Evolutionary conservation across 495 filamentous ascomycete genomes (phyloP).

Genomic region (Penicillium ucsense): DNA sequence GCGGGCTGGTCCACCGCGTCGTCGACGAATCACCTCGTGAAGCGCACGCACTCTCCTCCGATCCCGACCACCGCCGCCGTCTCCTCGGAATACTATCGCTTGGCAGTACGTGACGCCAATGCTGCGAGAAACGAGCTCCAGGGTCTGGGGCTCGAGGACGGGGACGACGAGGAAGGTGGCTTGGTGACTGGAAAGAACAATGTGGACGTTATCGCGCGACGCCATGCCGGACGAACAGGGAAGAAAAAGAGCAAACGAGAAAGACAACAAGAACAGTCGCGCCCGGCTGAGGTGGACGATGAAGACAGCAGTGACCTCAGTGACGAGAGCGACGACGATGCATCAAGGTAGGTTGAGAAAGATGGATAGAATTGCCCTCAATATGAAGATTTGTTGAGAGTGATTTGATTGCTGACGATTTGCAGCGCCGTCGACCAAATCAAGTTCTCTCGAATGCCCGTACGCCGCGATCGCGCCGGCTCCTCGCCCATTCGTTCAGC

Average conservation of each 20-base stretch:
- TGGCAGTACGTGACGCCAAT: conserved; percentile 26
- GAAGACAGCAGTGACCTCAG: conserved; percentile 96
- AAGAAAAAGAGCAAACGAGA: conserved; percentile 31
- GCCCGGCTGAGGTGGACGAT: conserved; percentile 76
- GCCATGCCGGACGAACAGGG: conserved; percentile 40
- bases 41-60: conserved; percentile 89
- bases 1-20: conserved; percentile 82
- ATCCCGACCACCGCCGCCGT: conserved; percentile 70
- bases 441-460: conserved; percentile 88
- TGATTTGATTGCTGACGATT: conserved; percentile 10
- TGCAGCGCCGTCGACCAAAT: conserved; percentile 65
- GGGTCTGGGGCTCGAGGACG: conserved; percentile 46
- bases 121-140: conserved; percentile 19
- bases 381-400: background rate
- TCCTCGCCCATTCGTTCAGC: conserved; percentile 72
- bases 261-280: conserved; percentile 38
- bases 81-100: conserved; percentile 72
- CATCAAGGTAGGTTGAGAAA: background rate
- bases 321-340: conserved; percentile 91
- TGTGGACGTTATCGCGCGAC: conserved; percentile 64
- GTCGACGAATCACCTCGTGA: conserved; percentile 42
- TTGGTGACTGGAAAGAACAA: conserved; percentile 69
- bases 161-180: conserved; percentile 73
- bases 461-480: conserved; percentile 67
- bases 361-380: too few species aligned